Evolutionary conservation across 805 yeast genomes (phyloP), one percentile per base, ranked within the genome.

Genomic region (Yamadazyma akitaensis): DNA sequence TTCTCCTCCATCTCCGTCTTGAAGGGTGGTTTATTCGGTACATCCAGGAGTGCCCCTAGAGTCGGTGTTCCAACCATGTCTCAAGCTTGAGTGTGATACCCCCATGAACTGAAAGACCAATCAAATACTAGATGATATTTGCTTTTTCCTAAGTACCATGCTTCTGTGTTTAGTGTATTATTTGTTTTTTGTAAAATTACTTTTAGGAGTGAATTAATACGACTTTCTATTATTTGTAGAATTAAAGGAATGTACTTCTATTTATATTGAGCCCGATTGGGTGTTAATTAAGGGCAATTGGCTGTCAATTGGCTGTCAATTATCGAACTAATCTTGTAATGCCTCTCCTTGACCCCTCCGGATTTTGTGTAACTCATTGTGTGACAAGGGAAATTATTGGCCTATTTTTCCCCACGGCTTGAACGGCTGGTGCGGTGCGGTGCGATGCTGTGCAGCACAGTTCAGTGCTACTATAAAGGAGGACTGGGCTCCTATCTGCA

Each of bases 41-140:
- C 65, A 53, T 65, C 59, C 19, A 55, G 74, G 56, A 63, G 80
- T 50, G 68, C 76, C 54, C 79, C 88, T 49, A 81, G 85, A 74
- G 83, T 88, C 50, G 96, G 96, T 67, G 86, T 88, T 43, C 96
- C 96, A 72, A 80, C 95, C 62, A 82, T 87, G 78, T 81, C 96
- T 51, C 94, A 88, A 77, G 96, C 87, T 64, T 88, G 80, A 77
- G 51, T 21, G 25, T 38, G 41, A 38, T 38, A 38, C 26, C 41
- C 41, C 16, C 24, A 37, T 19, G 11, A 37, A n/a, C 36, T 18
- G 10, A 19, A 19, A 31, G 35, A 31, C 36, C 25, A 40, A 17
- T 40, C 12, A n/a, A 17, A 33, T 17, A 14, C 37, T 16, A 33
- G 17, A 33, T 11, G 37, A 7, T 21, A 31, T 41, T 17, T 16